A percentile compares a stretch with the other conserved stretches of the same genome.
These are phyloP conservation scores for Diphasiastrum complanatum DNA, from an alignment of 83 land plant genomes.

Conservation along the genomic window DNA sequence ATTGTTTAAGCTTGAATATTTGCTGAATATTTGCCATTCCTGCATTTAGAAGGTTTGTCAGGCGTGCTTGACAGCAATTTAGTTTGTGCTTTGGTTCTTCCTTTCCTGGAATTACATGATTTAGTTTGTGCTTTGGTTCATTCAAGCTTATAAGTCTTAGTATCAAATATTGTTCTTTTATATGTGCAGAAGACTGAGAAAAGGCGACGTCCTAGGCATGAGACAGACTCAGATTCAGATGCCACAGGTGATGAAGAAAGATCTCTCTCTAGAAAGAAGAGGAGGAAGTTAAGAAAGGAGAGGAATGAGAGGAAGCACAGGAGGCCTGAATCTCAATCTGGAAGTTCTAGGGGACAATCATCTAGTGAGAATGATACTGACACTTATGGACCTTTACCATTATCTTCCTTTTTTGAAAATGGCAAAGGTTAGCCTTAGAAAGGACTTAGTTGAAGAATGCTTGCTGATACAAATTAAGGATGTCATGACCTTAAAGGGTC, in stretches of 20 bases:
- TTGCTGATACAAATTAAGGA: too few relatives aligned
- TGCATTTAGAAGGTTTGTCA: too few relatives aligned
- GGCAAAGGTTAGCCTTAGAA: constrained; percentile 21
- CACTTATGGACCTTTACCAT: constrained; percentile 56
- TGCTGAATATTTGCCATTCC: too few relatives aligned
- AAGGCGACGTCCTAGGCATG: constrained; percentile 50
- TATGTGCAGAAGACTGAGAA: constrained; percentile 45
- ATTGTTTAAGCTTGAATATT: too few relatives aligned
- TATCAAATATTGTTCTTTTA: background rate
- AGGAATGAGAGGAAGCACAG: constrained; percentile 51
- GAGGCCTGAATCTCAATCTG: too few relatives aligned
- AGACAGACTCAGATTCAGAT: constrained; percentile 58
- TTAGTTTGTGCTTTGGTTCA: background rate
- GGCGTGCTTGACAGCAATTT: too few relatives aligned
- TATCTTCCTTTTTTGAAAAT: constrained; percentile 60
- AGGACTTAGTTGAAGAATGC: too few relatives aligned
- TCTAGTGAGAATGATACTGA: constrained; percentile 39
- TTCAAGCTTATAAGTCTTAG: background rate
- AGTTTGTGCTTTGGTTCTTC: too few relatives aligned
- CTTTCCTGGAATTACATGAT: too few relatives aligned
- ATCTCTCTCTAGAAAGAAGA: constrained; percentile 41
- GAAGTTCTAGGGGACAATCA: constrained; percentile 34
- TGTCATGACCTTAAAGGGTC: too few relatives aligned
- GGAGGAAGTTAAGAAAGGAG: constrained; percentile 41
- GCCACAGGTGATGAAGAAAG: constrained; percentile 57